A percentile compares a stretch with the other conserved stretches of the same genome.
These are phyloP conservation scores for Boechera divaricarpa DNA, from an alignment of 345 rosid species.

Conservation along the genomic window DNA sequence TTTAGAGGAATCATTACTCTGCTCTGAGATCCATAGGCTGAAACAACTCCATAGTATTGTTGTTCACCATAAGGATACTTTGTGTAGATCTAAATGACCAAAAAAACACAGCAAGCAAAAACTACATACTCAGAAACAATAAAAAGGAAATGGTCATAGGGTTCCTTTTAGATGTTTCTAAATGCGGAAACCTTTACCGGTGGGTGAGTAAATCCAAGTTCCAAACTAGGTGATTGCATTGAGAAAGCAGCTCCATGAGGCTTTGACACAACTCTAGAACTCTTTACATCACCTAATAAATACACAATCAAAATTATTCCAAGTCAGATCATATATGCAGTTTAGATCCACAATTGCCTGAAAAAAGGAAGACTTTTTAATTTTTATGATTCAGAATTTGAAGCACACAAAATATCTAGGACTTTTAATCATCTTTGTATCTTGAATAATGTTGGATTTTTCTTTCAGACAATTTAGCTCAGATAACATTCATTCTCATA, in stretches of 20 bases:
- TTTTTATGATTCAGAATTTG: neutral
- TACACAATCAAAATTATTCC: neutral
- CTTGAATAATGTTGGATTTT: neutral
- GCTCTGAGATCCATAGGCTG: conserved; percentile 73
- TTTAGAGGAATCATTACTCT: conserved; percentile 84
- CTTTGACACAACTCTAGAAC: conserved; percentile 55
- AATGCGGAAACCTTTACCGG: conserved; percentile 51
- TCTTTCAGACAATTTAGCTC: conserved; percentile 4
- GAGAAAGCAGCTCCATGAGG: conserved; percentile 55
- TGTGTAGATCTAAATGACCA: conserved; percentile 55
- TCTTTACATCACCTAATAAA: conserved; percentile 60
- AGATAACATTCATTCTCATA: conserved; percentile 1
- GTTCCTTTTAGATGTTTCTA: neutral
- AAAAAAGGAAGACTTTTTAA: no score
- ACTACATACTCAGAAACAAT: conserved; percentile 17
- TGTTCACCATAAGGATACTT: conserved; percentile 72
- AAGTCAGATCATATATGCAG: neutral
- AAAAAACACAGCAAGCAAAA: conserved; percentile 17
- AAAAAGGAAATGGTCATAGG: neutral
- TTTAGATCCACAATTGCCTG: neutral
- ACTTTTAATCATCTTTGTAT: neutral
- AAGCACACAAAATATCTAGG: neutral
- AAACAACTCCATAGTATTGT: conserved; percentile 74
- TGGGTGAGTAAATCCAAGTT: conserved; percentile 73
- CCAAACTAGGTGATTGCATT: conserved; percentile 60